Evolutionary conservation across 345 rosid species (phyloP), one percentile per base, ranked within the genome.

Genomic region (Eucalyptus paniculata): DNA sequence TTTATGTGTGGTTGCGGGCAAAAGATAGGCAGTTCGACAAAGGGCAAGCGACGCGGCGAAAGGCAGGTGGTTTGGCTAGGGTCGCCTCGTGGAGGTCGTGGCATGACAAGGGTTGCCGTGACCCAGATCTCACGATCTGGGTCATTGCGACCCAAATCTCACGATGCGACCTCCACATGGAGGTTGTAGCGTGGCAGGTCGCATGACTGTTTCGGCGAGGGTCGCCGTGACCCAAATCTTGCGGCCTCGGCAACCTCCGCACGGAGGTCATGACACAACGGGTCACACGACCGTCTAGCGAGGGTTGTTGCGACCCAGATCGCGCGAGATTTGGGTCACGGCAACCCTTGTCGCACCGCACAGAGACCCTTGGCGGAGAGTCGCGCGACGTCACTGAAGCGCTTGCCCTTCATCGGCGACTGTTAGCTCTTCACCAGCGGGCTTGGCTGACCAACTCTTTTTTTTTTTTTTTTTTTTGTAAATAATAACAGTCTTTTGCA

Each of bases 211-310:
- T 7, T 4, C n/a, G 9, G 9, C 2, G 9, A 51, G 54, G 23
- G 9, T 18, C 0, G 0, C 2, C 0, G 4, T 7, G 54, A 51
- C 9, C 56, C 7, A 18, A 0, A 51, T 51, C 56, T 51, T 1
- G 9, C 0, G 9, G 56, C 23, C 56, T 0, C 1, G 1, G 9
- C 4, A 1, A 51, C 56, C 23, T 51, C 23, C 1, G 0, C 9
- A 18, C 0, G 2, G 9, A 51, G 56, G 56, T 51, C 2, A 2
- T 51, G 56, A 21, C 56, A 51, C 1, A 0, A 21, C 0, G 9
- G 4, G 56, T 51, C 56, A 51, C 2, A 4, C 1, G 1, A 51
- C 4, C 8, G 1, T 51, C 4, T 2, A 1, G 9, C 9, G 0
- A 51, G 56, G 56, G 24, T 53, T 0, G 23, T 2, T 53, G 1